Percentiles rank a stretch among this genome's conserved stretches.
Evolutionary conservation across 1,284 basidiomycete species (phyloP).

Genomic region (Marasmius oreades): DNA sequence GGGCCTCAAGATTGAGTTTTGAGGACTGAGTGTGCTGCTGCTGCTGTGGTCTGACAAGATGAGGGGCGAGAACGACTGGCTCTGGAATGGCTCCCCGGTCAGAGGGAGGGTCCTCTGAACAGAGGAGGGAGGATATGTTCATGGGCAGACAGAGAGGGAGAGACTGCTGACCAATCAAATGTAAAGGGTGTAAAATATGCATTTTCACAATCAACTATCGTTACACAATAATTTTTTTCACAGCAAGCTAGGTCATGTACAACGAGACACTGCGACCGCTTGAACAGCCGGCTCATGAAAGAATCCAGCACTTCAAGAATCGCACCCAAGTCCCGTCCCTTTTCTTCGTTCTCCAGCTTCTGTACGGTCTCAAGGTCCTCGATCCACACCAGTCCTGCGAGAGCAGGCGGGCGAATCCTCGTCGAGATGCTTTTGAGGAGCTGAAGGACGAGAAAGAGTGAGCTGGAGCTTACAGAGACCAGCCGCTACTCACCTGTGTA

Average conservation of each 20-base stretch:
- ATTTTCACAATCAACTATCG: not conserved
- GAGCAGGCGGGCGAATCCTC: constrained; percentile 66
- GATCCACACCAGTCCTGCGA: constrained; percentile 64
- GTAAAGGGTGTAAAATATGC: constrained; percentile 9
- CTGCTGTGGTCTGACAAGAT: constrained; percentile 25
- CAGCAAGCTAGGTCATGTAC: constrained; percentile 64
- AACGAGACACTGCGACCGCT: constrained; percentile 83
- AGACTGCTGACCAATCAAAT: constrained; percentile 15
- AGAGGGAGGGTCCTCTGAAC: constrained; percentile 40
- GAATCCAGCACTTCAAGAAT: constrained; percentile 48
- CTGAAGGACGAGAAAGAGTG: constrained; percentile 33
- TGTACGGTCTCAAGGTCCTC: constrained; percentile 85
- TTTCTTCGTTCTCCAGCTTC: constrained; percentile 64
- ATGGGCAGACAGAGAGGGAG: constrained; percentile 52
- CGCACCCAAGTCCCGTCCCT: constrained; percentile 86
- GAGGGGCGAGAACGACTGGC: constrained; percentile 35
- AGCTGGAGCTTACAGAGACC: constrained; percentile 13
- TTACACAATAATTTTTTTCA: too few species aligned
- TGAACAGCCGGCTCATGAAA: constrained; percentile 67
- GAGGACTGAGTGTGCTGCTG: constrained; percentile 18
- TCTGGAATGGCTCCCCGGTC: constrained; percentile 24
- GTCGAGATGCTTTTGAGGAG: constrained; percentile 83
- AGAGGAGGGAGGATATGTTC: constrained; percentile 69
- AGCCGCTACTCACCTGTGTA: constrained; percentile 2
- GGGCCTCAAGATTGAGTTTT: constrained; percentile 44